phyloP scores from a whole-genome alignment of 192 early-diverging fungal species.

The Funneliformis mosseae region DNA sequence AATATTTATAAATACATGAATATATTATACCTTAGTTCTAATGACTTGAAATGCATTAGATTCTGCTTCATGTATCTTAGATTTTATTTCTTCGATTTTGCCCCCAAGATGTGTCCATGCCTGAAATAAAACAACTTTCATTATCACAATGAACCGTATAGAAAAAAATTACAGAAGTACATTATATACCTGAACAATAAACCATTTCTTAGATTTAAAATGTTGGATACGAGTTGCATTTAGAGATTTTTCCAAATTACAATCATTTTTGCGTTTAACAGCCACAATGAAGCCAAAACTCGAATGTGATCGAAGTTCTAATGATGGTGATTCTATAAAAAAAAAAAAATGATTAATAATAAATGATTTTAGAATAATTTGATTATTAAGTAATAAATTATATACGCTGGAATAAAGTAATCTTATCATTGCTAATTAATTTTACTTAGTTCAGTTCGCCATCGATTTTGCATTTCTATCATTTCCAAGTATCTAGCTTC shows the following conservation, averaged over 20 bases:
- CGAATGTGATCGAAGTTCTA: slow-evolving; percentile 22
- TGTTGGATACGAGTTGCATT: slow-evolving; percentile 7
- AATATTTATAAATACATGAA: not conserved
- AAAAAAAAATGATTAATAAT: not conserved
- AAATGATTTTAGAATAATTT: not conserved
- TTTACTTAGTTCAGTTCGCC: slow-evolving; percentile 44
- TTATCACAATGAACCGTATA: not conserved
- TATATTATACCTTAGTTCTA: slow-evolving; percentile 40
- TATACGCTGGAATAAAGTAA: not conserved
- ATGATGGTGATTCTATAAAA: slow-evolving; percentile 12
- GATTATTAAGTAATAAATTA: not conserved
- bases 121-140: not conserved
- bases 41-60: slow-evolving; percentile 55
- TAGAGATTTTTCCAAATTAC: not conserved
- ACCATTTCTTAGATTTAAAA: slow-evolving; percentile 6
- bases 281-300: slow-evolving; percentile 26
- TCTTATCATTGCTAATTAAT: not conserved
- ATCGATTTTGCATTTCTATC: slow-evolving; percentile 40
- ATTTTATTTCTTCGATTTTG: slow-evolving; percentile 51
- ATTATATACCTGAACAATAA: slow-evolving; percentile 10
- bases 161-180: not conserved
- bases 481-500: slow-evolving; percentile 47
- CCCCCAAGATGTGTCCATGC: slow-evolving; percentile 63
- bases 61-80: slow-evolving; percentile 54
- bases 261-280: not conserved